Percentiles rank a stretch among this genome's conserved stretches.
phyloP scores from a whole-genome alignment of 345 rosid species.

The Linum usitatissimum region DNA sequence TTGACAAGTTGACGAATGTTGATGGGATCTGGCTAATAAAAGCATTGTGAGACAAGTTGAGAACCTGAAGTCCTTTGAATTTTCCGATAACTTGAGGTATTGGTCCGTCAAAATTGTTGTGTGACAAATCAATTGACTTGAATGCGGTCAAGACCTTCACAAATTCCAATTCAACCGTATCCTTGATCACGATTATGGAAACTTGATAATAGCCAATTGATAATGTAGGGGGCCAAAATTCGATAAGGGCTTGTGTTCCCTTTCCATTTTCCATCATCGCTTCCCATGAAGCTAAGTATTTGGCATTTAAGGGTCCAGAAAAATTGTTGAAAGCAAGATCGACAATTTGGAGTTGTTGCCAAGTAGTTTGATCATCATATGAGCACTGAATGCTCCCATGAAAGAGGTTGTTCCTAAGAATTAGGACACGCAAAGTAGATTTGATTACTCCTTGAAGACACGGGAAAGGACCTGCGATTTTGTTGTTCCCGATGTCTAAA shows the following conservation, averaged over 20 bases:
- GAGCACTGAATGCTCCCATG: slow-evolving; percentile 15
- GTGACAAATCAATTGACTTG: neutral
- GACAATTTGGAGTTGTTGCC: slow-evolving; percentile 22
- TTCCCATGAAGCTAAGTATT: slow-evolving; percentile 15
- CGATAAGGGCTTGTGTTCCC: slow-evolving; percentile 15
- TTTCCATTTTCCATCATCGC: slow-evolving; percentile 24
- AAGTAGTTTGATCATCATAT: neutral
- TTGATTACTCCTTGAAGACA: neutral
- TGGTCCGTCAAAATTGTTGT: neutral
- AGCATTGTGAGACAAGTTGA: neutral
- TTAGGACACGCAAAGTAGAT: neutral
- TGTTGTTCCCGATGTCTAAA: neutral
- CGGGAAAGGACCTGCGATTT: neutral
- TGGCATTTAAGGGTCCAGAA: slow-evolving; percentile 12
- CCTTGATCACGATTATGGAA: neutral
- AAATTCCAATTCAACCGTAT: too few species aligned
- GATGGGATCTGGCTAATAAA: neutral
- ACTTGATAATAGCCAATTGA: too few species aligned
- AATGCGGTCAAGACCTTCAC: neutral
- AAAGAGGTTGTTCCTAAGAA: neutral
- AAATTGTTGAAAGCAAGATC: slow-evolving; percentile 31
- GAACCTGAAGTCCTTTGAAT: neutral
- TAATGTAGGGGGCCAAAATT: neutral
- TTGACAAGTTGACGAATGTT: neutral
- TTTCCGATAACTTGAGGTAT: neutral